Base-by-base conservation (phyloP, 108 stramenopile genomes). In the Stephanodiscus minutulus region DNA sequence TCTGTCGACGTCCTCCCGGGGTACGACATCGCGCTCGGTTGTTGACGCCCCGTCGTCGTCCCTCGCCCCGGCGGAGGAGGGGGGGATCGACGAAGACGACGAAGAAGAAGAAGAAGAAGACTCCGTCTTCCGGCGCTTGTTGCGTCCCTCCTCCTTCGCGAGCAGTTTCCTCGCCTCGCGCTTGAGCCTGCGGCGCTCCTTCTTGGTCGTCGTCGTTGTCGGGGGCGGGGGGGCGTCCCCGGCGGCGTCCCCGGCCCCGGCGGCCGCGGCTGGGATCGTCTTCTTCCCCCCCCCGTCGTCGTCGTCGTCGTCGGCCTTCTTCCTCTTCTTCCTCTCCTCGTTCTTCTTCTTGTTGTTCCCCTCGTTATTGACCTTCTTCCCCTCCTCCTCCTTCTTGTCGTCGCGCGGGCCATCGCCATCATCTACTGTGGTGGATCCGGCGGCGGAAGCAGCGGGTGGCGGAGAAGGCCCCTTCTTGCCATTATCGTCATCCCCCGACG, bases 361-460 rank as follows among this genome's bases (percentile, higher is more conserved):
- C 47, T 72, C 44, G 48, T 71, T 22, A 3, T 73, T 59, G 41
- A 68, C 29, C 66, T 20, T 79, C n/a, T 52, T 61, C 46, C 31
- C 50, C 31, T 72, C 47, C 8, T 66, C 37, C 52, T 61, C 21
- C 24, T 53, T 33, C 0, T 64, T 27, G 44, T 67, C 55, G 27
- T 48, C 52, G 1, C 61, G 22, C 49, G 53, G 18, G 24, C 54
- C 50, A 24, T 54, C 22, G 6, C 18, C 64, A 22, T 13, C 28
- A 8, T 37, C 22, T 7, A 22, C 10, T 13, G n/a, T 37, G 11
- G 68, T 8, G 25, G 5, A 24, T 74, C 9, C 58, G 21, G 29
- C 4, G 24, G 27, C 47, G 20, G 49, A 17, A 21, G 8, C 39
- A 35, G 31, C n/a, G n/a, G n/a, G n/a, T n/a, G n/a, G n/a, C n/a